Percentiles rank a stretch among this genome's conserved stretches.
Conservation (phyloP, 1,284 basidiomycete genomes). For the Thelephora terrestris region DNA sequence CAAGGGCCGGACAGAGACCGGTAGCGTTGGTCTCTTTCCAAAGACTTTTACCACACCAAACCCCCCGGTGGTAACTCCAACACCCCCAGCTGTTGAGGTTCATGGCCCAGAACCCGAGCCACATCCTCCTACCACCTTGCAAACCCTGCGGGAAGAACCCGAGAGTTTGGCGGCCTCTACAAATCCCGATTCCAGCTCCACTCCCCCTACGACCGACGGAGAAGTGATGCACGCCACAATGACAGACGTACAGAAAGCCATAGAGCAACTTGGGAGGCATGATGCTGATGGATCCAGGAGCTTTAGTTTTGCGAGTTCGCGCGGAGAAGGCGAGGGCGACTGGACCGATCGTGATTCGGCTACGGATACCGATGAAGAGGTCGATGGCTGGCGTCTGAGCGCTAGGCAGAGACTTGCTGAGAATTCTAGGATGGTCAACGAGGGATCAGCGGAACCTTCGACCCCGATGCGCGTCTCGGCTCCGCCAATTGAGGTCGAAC, state of each 20-base stretch:
- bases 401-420: slow-evolving; percentile 64
- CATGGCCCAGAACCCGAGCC: slow-evolving; percentile 1
- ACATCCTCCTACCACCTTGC: slow-evolving; percentile 17
- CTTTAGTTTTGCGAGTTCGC: slow-evolving; percentile 64
- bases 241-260: slow-evolving; percentile 81
- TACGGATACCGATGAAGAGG: slow-evolving; percentile 30
- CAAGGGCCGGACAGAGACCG: slow-evolving; percentile 80
- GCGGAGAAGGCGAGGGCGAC: slow-evolving; percentile 30
- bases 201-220: slow-evolving; percentile 22
- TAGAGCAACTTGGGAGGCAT: slow-evolving; percentile 60
- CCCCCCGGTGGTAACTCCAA: slow-evolving; percentile 27
- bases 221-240: slow-evolving; percentile 74
- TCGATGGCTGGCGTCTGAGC: slow-evolving; percentile 51
- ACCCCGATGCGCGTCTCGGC: slow-evolving; percentile 28
- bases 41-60: slow-evolving; percentile 76
- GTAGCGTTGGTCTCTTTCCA: slow-evolving; percentile 86
- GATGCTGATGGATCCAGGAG: slow-evolving; percentile 50
- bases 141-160: slow-evolving; percentile 33
- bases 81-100: neutral
- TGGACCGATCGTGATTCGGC: slow-evolving; percentile 51
- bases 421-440: slow-evolving; percentile 54
- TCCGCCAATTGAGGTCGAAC: slow-evolving; percentile 65
- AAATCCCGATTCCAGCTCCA: slow-evolving; percentile 19
- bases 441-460: slow-evolving; percentile 30
- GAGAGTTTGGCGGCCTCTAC: slow-evolving; percentile 27